Evolutionary conservation across 2,329 filamentous ascomycete species (phyloP).

Genomic region (Aspergillus brasiliensis): DNA sequence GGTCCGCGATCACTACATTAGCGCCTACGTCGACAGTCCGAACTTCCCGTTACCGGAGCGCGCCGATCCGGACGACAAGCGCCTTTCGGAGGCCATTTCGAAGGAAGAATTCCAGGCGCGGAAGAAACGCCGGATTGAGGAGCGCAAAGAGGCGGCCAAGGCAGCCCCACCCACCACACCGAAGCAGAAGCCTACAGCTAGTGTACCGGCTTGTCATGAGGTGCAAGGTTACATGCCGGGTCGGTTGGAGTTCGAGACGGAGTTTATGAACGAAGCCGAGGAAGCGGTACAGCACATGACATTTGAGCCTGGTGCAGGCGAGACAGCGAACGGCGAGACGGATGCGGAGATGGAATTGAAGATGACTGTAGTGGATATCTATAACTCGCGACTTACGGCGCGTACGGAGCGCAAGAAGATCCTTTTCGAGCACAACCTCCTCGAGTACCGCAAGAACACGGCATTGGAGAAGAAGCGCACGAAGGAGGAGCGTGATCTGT

Average conservation of each 20-base stretch:
- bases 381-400: slow-evolving; percentile 87
- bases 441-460: slow-evolving; percentile 91
- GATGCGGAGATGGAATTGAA: slow-evolving; percentile 98
- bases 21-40: slow-evolving; percentile 80
- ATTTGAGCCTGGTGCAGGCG: slow-evolving; percentile 92
- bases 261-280: slow-evolving; percentile 96
- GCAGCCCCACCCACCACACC: slow-evolving; percentile 79
- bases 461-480: slow-evolving; percentile 91
- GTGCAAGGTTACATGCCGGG: slow-evolving; percentile 99
- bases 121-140: slow-evolving; percentile 92
- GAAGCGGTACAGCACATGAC: slow-evolving; percentile 98
- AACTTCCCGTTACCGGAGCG: slow-evolving; percentile 84
- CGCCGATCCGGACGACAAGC: slow-evolving; percentile 79
- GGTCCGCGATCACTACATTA: slow-evolving; percentile 89
- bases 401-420: slow-evolving; percentile 94
- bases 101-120: slow-evolving; percentile 89
- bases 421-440: slow-evolving; percentile 89
- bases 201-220: slow-evolving; percentile 93
- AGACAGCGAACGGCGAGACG: slow-evolving; percentile 83
- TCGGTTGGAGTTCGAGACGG: slow-evolving; percentile 93
- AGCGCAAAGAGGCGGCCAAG: slow-evolving; percentile 83
- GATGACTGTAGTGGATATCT: slow-evolving; percentile 97
- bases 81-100: slow-evolving; percentile 76
- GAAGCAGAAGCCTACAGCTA: slow-evolving; percentile 94
- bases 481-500: slow-evolving; percentile 88